Conservation (phyloP, 352 stramenopile species). For the Phytophthora pluvialis region DNA sequence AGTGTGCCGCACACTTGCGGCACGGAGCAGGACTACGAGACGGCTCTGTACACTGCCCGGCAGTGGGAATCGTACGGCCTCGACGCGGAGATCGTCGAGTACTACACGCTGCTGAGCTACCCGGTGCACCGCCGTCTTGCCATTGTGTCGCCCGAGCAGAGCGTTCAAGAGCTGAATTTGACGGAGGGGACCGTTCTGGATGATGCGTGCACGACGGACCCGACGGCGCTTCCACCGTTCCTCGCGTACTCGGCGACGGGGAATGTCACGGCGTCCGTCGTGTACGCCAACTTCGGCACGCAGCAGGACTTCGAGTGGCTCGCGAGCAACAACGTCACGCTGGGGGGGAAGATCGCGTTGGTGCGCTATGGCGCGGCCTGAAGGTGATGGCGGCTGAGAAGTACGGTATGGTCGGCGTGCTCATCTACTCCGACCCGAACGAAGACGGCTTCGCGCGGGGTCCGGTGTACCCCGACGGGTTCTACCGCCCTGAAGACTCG, state of each 20-base stretch:
- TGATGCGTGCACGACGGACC: conserved; percentile 64
- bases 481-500: conserved; percentile 42
- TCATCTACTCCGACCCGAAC: conserved; percentile 79
- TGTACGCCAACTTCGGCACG: conserved; percentile 87
- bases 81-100: conserved; percentile 59
- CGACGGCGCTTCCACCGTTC: conserved; percentile 68
- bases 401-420: conserved; percentile 49
- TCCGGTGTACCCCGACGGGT: conserved; percentile 36
- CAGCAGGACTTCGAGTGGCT: conserved; percentile 57
- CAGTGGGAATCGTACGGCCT: conserved; percentile 61
- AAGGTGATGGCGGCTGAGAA: conserved; percentile 74
- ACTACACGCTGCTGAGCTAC: conserved; percentile 71
- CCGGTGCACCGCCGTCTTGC: conserved; percentile 46
- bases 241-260: conserved; percentile 77
- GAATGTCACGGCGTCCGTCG: conserved; percentile 59
- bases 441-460: conserved; percentile 67
- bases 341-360: conserved; percentile 70
- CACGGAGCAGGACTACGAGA: background rate
- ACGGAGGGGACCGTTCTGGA: conserved; percentile 61
- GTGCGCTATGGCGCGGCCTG: conserved; percentile 67
- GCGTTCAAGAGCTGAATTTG: conserved; percentile 46
- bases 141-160: conserved; percentile 43
- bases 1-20: conserved; percentile 47
- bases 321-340: conserved; percentile 37
- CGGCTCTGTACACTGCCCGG: conserved; percentile 52